Conservation (phyloP, 306 rosid species). For the Corylus avellana region DNA sequence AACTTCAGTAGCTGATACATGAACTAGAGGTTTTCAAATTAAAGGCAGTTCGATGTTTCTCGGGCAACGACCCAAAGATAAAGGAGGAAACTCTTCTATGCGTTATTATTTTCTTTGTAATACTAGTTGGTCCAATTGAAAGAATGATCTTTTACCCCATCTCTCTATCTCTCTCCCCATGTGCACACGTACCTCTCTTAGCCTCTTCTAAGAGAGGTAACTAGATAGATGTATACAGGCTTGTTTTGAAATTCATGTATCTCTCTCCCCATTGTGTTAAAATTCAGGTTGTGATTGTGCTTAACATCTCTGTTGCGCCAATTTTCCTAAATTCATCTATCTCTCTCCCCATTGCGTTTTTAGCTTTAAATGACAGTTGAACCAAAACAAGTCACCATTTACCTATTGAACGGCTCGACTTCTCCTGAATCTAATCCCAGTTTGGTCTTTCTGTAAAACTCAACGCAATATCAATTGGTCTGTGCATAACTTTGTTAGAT, state of each 20-base stretch:
- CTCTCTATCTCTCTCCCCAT: background rate
- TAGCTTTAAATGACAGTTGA: too few species aligned
- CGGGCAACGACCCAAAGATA: background rate
- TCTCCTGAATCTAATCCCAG: too few species aligned
- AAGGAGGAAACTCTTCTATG: background rate
- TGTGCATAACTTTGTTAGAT: too few species aligned
- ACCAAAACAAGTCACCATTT: too few species aligned
- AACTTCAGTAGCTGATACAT: constrained; percentile 47
- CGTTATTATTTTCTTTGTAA: background rate
- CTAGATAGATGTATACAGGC: background rate
- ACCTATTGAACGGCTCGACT: too few species aligned
- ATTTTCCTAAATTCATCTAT: too few species aligned
- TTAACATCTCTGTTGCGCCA: too few species aligned
- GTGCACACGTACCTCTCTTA: background rate
- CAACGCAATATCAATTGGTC: too few species aligned
- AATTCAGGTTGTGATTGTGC: too few species aligned
- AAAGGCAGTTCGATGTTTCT: background rate
- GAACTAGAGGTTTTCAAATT: constrained; percentile 7
- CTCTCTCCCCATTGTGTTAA: too few species aligned
- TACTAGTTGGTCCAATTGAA: background rate
- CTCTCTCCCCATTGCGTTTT: too few species aligned
- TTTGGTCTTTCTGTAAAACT: too few species aligned
- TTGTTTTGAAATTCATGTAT: background rate
- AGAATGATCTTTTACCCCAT: background rate
- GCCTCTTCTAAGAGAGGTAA: background rate